Evolutionary conservation across 2,329 filamentous ascomycete species (phyloP).

Genomic region (Exophiala calicioides): DNA sequence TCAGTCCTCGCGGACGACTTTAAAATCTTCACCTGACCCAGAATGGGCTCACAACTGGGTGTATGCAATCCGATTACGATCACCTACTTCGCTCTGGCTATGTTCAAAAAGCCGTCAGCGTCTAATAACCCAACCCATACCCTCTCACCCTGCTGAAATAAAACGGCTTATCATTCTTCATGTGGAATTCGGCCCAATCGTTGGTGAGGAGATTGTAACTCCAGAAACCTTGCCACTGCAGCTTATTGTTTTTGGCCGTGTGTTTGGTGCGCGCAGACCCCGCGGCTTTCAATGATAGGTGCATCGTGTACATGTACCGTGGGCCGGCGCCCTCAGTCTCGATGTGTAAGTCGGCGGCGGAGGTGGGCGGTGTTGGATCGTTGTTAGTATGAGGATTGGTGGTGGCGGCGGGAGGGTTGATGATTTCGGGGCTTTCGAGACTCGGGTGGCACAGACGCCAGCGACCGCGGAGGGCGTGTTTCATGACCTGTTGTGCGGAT

Average conservation of each 20-base stretch:
- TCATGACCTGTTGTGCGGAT: conserved; percentile 60
- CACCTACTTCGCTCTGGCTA: no score
- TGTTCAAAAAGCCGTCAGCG: no score
- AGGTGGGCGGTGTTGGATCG: conserved; percentile 25
- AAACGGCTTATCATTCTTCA: conserved; percentile 63
- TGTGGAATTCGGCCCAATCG: conserved; percentile 80
- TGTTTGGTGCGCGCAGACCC: conserved; percentile 58
- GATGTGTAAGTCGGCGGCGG: conserved; percentile 65
- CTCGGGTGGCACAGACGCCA: conserved; percentile 64
- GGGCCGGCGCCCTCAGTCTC: conserved; percentile 80
- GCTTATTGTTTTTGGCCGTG: conserved; percentile 75
- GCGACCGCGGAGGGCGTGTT: conserved; percentile 64
- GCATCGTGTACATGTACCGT: conserved; percentile 84
- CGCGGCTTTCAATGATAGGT: conserved; percentile 64
- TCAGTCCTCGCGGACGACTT: no score
- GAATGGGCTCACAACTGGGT: no score
- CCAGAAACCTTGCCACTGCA: conserved; percentile 87
- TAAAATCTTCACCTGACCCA: no score
- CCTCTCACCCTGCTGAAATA: conserved; percentile 64
- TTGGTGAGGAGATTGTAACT: conserved; percentile 87
- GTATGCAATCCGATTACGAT: neutral
- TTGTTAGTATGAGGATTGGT: conserved; percentile 20
- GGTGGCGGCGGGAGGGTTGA: neutral
- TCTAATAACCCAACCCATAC: conserved; percentile 50
- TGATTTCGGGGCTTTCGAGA: conserved; percentile 13